Conservation (phyloP, 305 asterid genomes). For the Ilex paraguariensis region DNA sequence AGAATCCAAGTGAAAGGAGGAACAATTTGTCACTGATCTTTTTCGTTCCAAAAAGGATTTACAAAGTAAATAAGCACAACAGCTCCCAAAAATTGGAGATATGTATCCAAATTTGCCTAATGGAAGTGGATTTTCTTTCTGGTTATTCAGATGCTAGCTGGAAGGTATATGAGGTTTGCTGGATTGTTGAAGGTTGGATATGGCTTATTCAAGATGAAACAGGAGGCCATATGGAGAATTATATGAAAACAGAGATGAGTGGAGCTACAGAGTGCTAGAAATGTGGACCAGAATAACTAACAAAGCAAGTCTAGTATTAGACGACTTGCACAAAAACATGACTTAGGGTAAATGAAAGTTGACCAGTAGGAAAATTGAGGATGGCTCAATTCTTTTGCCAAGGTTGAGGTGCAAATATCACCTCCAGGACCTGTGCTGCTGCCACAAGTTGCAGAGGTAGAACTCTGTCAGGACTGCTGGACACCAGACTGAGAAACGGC, state of each 20-base stretch:
- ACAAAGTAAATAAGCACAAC: too few species aligned
- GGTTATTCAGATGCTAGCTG: too few species aligned
- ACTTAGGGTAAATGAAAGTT: constrained; percentile 21
- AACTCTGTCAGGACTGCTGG: constrained; percentile 46
- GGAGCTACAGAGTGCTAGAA: constrained; percentile 29
- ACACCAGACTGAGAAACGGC: constrained; percentile 38
- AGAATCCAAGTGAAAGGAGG: too few species aligned
- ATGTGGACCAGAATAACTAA: constrained; percentile 19
- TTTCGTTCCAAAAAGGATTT: too few species aligned
- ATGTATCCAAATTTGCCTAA: too few species aligned
- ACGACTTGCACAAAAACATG: constrained; percentile 31
- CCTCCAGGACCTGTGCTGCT: constrained; percentile 42
- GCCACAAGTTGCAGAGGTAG: constrained; percentile 49
- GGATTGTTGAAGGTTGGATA: constrained; percentile 25
- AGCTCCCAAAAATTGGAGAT: too few species aligned
- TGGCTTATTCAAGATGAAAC: constrained; percentile 50
- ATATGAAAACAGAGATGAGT: constrained; percentile 34
- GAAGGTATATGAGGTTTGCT: too few species aligned
- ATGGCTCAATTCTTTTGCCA: constrained; percentile 14
- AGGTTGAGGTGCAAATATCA: constrained; percentile 51
- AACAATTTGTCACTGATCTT: too few species aligned
- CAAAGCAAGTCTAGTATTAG: constrained; percentile 22
- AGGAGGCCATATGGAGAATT: constrained; percentile 19
- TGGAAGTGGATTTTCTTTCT: too few species aligned
- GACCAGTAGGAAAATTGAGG: constrained; percentile 21